Evolutionary conservation across 192 early-diverging fungal species (phyloP).

Genomic region (Backusella morwellensis): DNA sequence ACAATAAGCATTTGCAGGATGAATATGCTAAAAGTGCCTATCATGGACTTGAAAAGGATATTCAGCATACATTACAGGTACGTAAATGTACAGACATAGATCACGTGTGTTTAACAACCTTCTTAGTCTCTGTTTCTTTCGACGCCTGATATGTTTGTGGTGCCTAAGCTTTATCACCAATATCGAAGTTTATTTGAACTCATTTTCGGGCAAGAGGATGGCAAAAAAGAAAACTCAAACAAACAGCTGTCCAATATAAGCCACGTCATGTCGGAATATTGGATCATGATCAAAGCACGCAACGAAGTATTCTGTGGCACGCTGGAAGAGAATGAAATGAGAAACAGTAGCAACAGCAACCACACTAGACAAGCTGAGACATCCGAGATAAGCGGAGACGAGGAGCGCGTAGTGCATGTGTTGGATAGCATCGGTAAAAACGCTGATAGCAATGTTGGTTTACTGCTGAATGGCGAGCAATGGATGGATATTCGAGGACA

Average conservation of each 20-base stretch:
- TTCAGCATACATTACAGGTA: slow-evolving; percentile 51
- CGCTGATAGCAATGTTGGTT: slow-evolving; percentile 14
- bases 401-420: slow-evolving; percentile 29
- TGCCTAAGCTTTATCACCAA: slow-evolving; percentile 49
- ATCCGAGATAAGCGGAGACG: not conserved
- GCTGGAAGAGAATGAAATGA: slow-evolving; percentile 19
- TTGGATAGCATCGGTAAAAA: slow-evolving; percentile 29
- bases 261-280: slow-evolving; percentile 21
- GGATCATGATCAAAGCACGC: slow-evolving; percentile 26
- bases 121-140: slow-evolving; percentile 51
- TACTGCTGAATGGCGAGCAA: slow-evolving; percentile 16
- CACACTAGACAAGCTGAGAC: not conserved
- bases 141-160: slow-evolving; percentile 60
- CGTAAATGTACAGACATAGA: not conserved
- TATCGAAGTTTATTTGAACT: slow-evolving; percentile 41
- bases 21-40: slow-evolving; percentile 34
- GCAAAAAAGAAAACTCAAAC: not conserved
- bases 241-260: slow-evolving; percentile 13
- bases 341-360: not conserved
- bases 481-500: slow-evolving; percentile 28
- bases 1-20: slow-evolving; percentile 25
- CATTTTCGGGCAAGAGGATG: slow-evolving; percentile 30
- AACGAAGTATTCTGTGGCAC: slow-evolving; percentile 36
- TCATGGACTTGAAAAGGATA: slow-evolving; percentile 42
- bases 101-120: not conserved